Evolutionary conservation across 495 filamentous ascomycete species (phyloP).

Genomic region (Clohesyomyces aquaticus): DNA sequence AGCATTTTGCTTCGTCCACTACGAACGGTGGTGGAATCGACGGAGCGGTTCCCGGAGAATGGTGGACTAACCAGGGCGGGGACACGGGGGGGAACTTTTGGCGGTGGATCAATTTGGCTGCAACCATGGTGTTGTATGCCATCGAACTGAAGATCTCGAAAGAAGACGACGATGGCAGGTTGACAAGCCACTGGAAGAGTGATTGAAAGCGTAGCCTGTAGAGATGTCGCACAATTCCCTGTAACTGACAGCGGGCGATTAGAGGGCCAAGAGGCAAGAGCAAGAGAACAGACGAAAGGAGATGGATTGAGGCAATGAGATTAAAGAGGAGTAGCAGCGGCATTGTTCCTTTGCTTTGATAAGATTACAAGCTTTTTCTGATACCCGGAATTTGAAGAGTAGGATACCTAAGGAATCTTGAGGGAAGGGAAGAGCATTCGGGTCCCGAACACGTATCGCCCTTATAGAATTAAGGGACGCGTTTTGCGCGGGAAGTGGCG

Average conservation of each 20-base stretch:
- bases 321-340: neutral
- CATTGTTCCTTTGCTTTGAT: conserved; percentile 3
- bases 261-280: neutral
- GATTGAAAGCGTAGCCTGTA: conserved; percentile 56
- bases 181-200: conserved; percentile 86
- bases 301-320: neutral
- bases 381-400: conserved; percentile 28
- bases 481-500: too few species aligned
- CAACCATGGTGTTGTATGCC: conserved; percentile 85
- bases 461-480: too few species aligned
- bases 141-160: conserved; percentile 84
- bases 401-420: neutral
- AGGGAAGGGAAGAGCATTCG: neutral
- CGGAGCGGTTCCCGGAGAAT: conserved; percentile 66
- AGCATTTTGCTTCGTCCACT: conserved; percentile 82
- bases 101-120: conserved; percentile 89
- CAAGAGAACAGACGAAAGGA: neutral
- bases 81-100: conserved; percentile 82
- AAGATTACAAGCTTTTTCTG: conserved; percentile 12
- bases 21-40: conserved; percentile 50
- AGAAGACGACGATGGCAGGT: conserved; percentile 68
- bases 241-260: neutral
- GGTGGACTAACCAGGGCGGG: conserved; percentile 80
- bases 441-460: too few species aligned
- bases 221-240: neutral